Evolutionary conservation across 805 yeast genomes (phyloP), one percentile per base, ranked within the genome.

Genomic region (Scheffersomyces lignosus): DNA sequence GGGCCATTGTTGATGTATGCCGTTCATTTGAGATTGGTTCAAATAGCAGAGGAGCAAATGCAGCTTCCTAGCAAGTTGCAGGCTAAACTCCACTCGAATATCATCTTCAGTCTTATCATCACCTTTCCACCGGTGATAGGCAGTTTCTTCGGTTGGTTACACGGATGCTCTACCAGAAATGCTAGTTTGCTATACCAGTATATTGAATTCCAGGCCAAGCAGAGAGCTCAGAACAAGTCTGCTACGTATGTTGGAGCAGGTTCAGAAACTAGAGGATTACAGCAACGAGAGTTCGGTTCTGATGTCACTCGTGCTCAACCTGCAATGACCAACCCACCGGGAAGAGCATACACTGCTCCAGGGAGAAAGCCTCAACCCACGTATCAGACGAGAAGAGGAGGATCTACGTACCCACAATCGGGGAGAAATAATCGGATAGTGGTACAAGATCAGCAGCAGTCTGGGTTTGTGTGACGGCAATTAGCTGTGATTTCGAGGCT

Each of bases 91-190:
- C 80, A 86, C 40, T 83, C 83, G 12, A 86, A 90, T 52, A 85
- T 89, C 27, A 52, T 77, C 9, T 58, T 87, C 40, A 97, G 91
- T 57, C 68, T 90, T 20, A 48, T 85, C 27, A 78, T 90, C 26
- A 73, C 90, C 2, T 65, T 91, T 23, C 82, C 91, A 0, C 98
- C 98, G 0, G 47, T 89, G 3, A 58, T 91, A 23, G 98, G 98
- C 1, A 70, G 81, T 2, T 62, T 89, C 25, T 75, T 89, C 37
- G 66, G 86, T 9, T 90, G 96, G 91, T 41, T 90, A 58, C 78
- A 87, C 53, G 86, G 81, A 2, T 86, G 96, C 54, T 86, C 95
- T 5, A 87, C 96, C 0, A 70, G 96, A 51, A 90, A 91, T 58
- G 95, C 96, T 0, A 90, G 91, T 0, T 52, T 87, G 49, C 72